A percentile compares a stretch with the other conserved stretches of the same genome.
phyloP scores from a whole-genome alignment of 1,284 basidiomycete genomes.

The Melampsora abietis-canadensis region DNA sequence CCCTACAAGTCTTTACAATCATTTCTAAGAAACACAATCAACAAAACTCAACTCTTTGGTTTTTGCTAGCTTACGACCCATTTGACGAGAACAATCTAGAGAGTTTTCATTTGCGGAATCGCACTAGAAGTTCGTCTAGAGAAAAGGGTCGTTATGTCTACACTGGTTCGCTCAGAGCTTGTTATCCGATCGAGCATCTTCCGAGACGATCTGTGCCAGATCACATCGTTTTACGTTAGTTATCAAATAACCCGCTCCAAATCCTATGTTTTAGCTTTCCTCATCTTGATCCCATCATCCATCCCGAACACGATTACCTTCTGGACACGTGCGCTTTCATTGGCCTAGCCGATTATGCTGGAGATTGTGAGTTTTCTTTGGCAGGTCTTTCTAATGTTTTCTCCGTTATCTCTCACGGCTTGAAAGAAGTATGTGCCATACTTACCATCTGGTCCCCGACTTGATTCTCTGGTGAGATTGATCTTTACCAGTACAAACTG shows the following conservation, averaged over 20 bases:
- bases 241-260: background rate
- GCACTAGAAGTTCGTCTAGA: conserved; percentile 6
- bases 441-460: background rate
- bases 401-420: conserved; percentile 36
- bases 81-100: conserved; percentile 27
- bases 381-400: conserved; percentile 34
- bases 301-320: background rate
- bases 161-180: conserved; percentile 37
- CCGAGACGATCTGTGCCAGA: conserved; percentile 37
- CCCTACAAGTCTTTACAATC: background rate
- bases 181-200: conserved; percentile 33
- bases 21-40: background rate
- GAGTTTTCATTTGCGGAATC: conserved; percentile 20
- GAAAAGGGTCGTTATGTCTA: conserved; percentile 17
- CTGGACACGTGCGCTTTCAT: background rate
- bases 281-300: background rate
- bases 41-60: background rate
- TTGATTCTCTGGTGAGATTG: background rate
- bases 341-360: conserved; percentile 39
- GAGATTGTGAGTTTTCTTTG: conserved; percentile 42
- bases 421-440: conserved; percentile 29
- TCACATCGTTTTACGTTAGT: conserved; percentile 21
- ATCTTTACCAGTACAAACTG: conserved; percentile 25
- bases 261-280: background rate
- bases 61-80: conserved; percentile 26